Evolutionary conservation across 352 stramenopile species (phyloP), one percentile per base, ranked within the genome.

Genomic region (Pythium phragmiticola): DNA sequence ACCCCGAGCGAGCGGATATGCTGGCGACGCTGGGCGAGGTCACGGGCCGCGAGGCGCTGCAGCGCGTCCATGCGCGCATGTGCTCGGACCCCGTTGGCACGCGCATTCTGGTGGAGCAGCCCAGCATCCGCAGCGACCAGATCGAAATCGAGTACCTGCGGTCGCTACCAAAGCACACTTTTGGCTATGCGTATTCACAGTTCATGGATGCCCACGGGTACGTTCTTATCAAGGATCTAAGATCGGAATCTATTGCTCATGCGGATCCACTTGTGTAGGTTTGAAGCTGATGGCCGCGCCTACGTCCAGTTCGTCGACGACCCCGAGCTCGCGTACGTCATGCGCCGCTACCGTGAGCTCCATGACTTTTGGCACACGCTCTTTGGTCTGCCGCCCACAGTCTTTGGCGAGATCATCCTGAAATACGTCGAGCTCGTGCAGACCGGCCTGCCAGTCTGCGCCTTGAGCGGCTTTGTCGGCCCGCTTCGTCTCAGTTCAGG

Each of bases 341-440:
- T 99, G 92, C 85, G 96, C 59, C 83, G 94, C 47, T 97, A 97
- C 75, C 82, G 95, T 49, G 92, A 98, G 75, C 71, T 78, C 42
- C 97, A 99, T 71, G 97, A 99, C 77, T 98, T 98, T 72, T 98
- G 90, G 89, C 97, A 99, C 82, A 94, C 90, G 54, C 77, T 99
- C 13, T 98, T 91, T 45, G 91, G 77, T 6, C 71, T 99, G 28
- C 97, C 97, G 21, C 94, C 97, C 13, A 98, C 92, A 7, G 92
- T 99, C 2, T 75, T 98, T 61, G 97, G 96, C 49, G 97, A 99
- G 76, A 85, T 99, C 63, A 89, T 84, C 26, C 84, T 99, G 46
- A 99, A 99, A 74, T 98, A 95, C 79, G 87, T 99, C 36, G 97
- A 99, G 76, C 81, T 99, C 57, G 88, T 96, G 51, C 96, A 99